phyloP scores from a whole-genome alignment of 768 basidiomycete species.

The Gloeopeniophorella convolvens region DNA sequence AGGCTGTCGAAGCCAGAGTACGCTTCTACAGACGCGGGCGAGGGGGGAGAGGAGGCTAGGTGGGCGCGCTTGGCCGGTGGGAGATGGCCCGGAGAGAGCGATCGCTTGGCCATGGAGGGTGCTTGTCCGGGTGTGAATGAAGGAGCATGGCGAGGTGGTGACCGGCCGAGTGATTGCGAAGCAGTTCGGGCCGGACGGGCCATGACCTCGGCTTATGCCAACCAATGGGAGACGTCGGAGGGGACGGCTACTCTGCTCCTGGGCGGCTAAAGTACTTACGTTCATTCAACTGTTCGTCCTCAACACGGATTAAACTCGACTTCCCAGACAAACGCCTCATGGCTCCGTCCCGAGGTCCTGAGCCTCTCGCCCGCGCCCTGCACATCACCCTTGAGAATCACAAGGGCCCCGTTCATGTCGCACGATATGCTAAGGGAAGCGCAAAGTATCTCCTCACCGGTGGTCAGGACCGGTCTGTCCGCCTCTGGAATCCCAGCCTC shows the following conservation, averaged over 20 bases:
- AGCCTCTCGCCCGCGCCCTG: slow-evolving; percentile 49
- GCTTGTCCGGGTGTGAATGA: no score
- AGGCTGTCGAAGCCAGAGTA: slow-evolving; percentile 39
- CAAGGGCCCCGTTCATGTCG: slow-evolving; percentile 85
- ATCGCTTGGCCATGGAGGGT: slow-evolving; percentile 24
- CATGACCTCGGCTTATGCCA: background rate
- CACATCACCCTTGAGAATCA: slow-evolving; percentile 60
- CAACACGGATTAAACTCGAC: no score
- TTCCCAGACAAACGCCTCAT: slow-evolving; percentile 19
- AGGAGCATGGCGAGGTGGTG: no score
- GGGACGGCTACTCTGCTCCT: background rate
- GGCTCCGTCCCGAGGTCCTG: slow-evolving; percentile 34
- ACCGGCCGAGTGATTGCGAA: no score
- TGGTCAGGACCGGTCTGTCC: slow-evolving; percentile 83
- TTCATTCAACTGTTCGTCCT: no score
- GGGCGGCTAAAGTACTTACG: no score
- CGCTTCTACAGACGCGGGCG: slow-evolving; percentile 22
- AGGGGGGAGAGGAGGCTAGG: background rate
- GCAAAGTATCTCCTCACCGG: slow-evolving; percentile 91
- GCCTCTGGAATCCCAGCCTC: slow-evolving; percentile 82
- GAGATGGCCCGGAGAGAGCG: slow-evolving; percentile 32
- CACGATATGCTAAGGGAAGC: slow-evolving; percentile 82
- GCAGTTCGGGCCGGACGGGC: no score
- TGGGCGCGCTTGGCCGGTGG: slow-evolving; percentile 49
- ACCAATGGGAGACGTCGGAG: background rate